Conservation (phyloP, 805 yeast genomes). For the Ogataea wickerhamii region DNA sequence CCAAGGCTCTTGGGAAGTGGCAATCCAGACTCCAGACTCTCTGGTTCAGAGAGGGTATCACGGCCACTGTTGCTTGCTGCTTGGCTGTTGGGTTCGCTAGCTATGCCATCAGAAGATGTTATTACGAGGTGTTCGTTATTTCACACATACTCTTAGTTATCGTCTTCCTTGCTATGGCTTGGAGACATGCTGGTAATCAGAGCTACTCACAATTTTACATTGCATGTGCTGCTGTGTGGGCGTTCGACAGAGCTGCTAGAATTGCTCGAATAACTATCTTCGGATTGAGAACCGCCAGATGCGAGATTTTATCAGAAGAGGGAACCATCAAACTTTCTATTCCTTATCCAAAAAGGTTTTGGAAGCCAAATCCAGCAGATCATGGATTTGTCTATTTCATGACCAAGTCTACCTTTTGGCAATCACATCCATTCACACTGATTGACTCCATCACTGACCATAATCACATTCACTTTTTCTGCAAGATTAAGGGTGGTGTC, state of each 20-base stretch:
- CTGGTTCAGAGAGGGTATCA: slow-evolving; percentile 32
- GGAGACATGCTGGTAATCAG: slow-evolving; percentile 48
- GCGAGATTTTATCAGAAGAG: slow-evolving; percentile 39
- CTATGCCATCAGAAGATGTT: slow-evolving; percentile 45
- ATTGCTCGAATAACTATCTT: slow-evolving; percentile 34
- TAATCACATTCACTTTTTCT: slow-evolving; percentile 39
- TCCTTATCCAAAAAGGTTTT: slow-evolving; percentile 40
- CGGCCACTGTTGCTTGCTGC: slow-evolving; percentile 38
- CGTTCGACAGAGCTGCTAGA: slow-evolving; percentile 50
- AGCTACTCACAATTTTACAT: slow-evolving; percentile 33
- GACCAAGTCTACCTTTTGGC: slow-evolving; percentile 53
- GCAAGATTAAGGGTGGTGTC: slow-evolving; percentile 56
- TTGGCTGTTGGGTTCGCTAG: slow-evolving; percentile 44
- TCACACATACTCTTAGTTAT: slow-evolving; percentile 57
- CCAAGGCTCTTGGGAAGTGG: slow-evolving; percentile 21
- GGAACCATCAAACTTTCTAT: slow-evolving; percentile 47
- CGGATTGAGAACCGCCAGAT: slow-evolving; percentile 38
- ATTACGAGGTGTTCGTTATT: slow-evolving; percentile 59
- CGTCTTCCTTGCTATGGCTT: slow-evolving; percentile 51
- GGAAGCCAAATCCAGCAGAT: slow-evolving; percentile 56
- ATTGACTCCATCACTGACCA: slow-evolving; percentile 36
- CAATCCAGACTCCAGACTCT: slow-evolving; percentile 25
- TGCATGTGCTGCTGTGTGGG: slow-evolving; percentile 47
- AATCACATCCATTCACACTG: slow-evolving; percentile 54
- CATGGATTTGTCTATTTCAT: slow-evolving; percentile 59